Evolutionary conservation across 305 asterid species (phyloP).

Genomic region (Fraxinus sp.): DNA sequence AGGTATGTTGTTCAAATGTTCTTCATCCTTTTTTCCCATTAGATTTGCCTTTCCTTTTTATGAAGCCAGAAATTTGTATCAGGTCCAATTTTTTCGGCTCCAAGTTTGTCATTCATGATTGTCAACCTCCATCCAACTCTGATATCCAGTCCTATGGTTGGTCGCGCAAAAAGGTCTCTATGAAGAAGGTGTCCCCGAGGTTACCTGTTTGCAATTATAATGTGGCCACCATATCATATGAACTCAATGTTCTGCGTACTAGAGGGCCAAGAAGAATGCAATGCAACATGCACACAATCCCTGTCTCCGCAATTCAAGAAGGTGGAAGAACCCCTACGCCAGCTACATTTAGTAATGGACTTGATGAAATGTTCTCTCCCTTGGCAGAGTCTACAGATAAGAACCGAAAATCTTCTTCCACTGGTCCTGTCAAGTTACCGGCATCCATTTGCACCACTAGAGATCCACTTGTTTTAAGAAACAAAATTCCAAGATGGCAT

Average conservation of each 20-base stretch:
- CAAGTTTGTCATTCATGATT: conserved; percentile 56
- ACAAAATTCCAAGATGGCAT: conserved; percentile 73
- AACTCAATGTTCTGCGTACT: conserved; percentile 67
- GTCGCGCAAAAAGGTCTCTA: conserved; percentile 37
- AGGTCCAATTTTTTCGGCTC: conserved; percentile 75
- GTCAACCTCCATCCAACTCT: conserved; percentile 42
- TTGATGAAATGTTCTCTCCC: conserved; percentile 28
- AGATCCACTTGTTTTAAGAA: conserved; percentile 49
- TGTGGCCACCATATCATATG: conserved; percentile 61
- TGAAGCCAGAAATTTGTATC: conserved; percentile 17
- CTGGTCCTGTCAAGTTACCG: conserved; percentile 12
- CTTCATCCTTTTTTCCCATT: conserved; percentile 2
- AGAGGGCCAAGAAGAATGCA: conserved; percentile 74
- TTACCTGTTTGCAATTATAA: conserved; percentile 44
- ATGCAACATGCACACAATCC: conserved; percentile 56
- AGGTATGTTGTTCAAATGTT: conserved; percentile 38
- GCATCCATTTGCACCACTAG: conserved; percentile 22
- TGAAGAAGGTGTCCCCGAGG: conserved; percentile 48
- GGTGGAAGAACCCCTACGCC: conserved; percentile 51
- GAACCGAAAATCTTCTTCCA: conserved; percentile 18
- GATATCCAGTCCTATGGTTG: conserved; percentile 38
- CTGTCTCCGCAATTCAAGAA: conserved; percentile 41
- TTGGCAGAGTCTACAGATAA: conserved; percentile 10
- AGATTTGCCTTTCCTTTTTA: not conserved
- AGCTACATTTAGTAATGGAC: conserved; percentile 29